Base-by-base conservation (phyloP, 331 rosid genomes). In the Quercus lobata region DNA sequence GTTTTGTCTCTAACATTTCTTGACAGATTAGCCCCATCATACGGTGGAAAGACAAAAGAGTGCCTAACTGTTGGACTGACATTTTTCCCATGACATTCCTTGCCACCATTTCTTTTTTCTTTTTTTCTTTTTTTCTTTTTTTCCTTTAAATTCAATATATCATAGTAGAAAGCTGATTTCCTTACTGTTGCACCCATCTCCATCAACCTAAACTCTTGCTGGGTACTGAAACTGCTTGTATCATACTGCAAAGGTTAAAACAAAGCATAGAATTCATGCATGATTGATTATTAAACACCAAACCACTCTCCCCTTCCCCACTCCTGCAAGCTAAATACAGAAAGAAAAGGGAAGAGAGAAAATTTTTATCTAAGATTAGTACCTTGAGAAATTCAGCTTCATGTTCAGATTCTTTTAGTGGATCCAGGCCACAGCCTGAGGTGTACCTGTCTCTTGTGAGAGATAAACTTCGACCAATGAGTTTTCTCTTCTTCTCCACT, bases 181-280 rank as follows among this genome's bases (percentile, higher is more conserved):
- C 89, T 87, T 53, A 87, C 87, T 54, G 91, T 87, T 77, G 89
- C 91, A 1, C 89, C 91, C 89, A 85, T 88, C 70, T 85, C 87
- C 85, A 82, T 85, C 35, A 88, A 29, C 74, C 89, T 78, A 0
- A 77, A 80, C 76, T 85, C 84, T 75, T 87, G 88, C 37, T 84
- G 85, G 18, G 75, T 53, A 71, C 91, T 87, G 78, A 87, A 65
- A 34, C 53, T 46, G 12, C 83, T 87, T 49, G 82, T 85, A 73
- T 87, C 83, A 15, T 83, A 82, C 91, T 87, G 89, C 71, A 74
- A 46, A 46, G 15, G 53, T 11, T 8, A 46, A 46, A 46, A 9
- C 53, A 46, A 46, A 46, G 53, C 15, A 46, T 9, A 46, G 53
- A 46, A 2, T 46, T 46, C 53, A 46, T 11, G 53, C 53, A 46